phyloP scores from a whole-genome alignment of 2,329 filamentous ascomycete genomes.

The Metarhizium brunneum region DNA sequence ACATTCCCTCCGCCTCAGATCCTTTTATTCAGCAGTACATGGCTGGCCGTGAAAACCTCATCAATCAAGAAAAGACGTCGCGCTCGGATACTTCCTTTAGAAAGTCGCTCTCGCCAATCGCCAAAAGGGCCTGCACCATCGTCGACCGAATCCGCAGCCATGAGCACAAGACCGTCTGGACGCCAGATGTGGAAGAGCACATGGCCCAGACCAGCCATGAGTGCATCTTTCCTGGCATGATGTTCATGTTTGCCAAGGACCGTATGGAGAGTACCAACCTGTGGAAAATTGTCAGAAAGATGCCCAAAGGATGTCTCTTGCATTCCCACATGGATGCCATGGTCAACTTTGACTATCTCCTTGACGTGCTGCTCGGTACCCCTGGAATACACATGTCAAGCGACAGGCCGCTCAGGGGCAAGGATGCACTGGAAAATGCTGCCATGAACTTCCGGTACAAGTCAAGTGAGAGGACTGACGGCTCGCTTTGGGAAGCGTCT shows the following conservation, averaged over 20 bases:
- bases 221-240: slow-evolving; percentile 78
- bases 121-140: slow-evolving; percentile 67
- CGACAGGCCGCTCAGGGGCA: slow-evolving; percentile 45
- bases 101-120: slow-evolving; percentile 68
- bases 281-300: slow-evolving; percentile 73
- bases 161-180: slow-evolving; percentile 72
- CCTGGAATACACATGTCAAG: slow-evolving; percentile 65
- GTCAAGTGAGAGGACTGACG: slow-evolving; percentile 32
- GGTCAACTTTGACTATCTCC: slow-evolving; percentile 75
- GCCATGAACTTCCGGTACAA: slow-evolving; percentile 54
- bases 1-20: slow-evolving; percentile 52
- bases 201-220: slow-evolving; percentile 53
- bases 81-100: slow-evolving; percentile 67
- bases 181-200: slow-evolving; percentile 59
- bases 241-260: slow-evolving; percentile 81
- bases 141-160: slow-evolving; percentile 70
- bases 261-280: slow-evolving; percentile 76
- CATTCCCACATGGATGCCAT: slow-evolving; percentile 89
- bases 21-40: slow-evolving; percentile 79
- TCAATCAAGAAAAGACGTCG: slow-evolving; percentile 71
- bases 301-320: slow-evolving; percentile 82
- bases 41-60: slow-evolving; percentile 62
- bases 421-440: slow-evolving; percentile 42
- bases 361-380: slow-evolving; percentile 60
- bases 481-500: slow-evolving; percentile 53